phyloP scores from a whole-genome alignment of 2,329 filamentous ascomycete genomes.

The Diaporthe batatas region DNA sequence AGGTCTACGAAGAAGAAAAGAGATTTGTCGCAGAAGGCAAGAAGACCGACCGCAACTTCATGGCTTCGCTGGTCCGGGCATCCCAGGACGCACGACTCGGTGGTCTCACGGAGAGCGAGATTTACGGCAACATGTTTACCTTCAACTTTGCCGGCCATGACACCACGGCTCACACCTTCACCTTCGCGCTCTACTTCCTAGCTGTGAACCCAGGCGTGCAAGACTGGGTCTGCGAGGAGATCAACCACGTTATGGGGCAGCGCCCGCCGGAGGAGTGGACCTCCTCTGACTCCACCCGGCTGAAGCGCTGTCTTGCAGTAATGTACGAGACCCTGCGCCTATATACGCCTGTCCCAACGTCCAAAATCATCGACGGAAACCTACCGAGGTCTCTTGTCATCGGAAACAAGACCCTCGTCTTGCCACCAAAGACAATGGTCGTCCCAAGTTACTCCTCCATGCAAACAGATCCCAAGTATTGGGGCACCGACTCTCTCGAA shows the following conservation, averaged over 20 bases:
- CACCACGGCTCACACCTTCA: conserved; percentile 61
- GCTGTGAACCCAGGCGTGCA: conserved; percentile 59
- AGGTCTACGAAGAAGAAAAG: conserved; percentile 50
- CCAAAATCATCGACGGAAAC: conserved; percentile 22
- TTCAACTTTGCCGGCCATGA: conserved; percentile 66
- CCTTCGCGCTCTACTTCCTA: conserved; percentile 58
- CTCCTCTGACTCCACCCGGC: conserved; percentile 43
- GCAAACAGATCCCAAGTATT: conserved; percentile 25
- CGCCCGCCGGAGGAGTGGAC: conserved; percentile 43
- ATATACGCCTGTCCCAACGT: conserved; percentile 32
- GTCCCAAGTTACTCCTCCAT: conserved; percentile 21
- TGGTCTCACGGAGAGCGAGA: conserved; percentile 56
- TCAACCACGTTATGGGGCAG: conserved; percentile 46
- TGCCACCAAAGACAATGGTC: neutral
- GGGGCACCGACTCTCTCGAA: conserved; percentile 22
- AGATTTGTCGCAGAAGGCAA: neutral
- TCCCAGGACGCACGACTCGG: conserved; percentile 1
- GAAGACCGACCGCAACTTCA: conserved; percentile 13
- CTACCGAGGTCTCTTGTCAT: neutral
- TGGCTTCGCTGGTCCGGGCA: conserved; percentile 20
- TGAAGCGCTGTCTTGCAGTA: conserved; percentile 46
- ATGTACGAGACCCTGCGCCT: conserved; percentile 42
- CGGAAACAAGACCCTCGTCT: conserved; percentile 28
- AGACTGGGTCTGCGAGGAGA: conserved; percentile 58
- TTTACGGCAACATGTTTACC: conserved; percentile 63